Base-by-base conservation (phyloP, 495 filamentous ascomycete species). In the Penicillium parvum region DNA sequence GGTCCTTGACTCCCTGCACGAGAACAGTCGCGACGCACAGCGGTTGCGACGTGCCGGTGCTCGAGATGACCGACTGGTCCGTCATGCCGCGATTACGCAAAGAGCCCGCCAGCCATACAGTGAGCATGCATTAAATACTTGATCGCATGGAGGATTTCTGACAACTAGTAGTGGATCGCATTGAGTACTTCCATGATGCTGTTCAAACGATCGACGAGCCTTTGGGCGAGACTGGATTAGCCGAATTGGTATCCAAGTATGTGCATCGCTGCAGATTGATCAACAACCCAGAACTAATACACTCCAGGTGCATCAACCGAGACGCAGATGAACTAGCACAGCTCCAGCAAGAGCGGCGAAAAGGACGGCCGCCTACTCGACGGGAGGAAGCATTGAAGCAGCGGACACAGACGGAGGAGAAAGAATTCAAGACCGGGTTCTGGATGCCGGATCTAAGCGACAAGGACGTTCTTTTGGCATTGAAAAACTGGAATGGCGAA, bases 401-500 rank as follows among this genome's bases (percentile, higher is more conserved):
- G 53, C 78, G 80, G 33, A 81, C 85, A 33, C 72, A 74, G 14
- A 66, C 66, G 14, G 87, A 96, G 50, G 69, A 84, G 51, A 84
- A 84, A 56, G 92, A 98, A 67, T 85, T 87, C 49, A 74, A 79
- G 33, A 85, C 82, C 19, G 92, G 92, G 0, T 95, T 94, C 55
- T 87, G 82, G 76, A 60, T 84, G 49, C 84, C 84, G 1, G 78
- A 88, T 45, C 42, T 87, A 23, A 58, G 67, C 35, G 66, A 83
- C 32, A 50, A 53, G 34, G 66, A 74, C 29, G 83, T 77, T 44
- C 40, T 86, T 27, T 52, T 61, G 37, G 65, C 55, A 40, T 58
- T 88, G 43, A 60, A 61, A 47, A 46, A 55, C 7, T 88, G 84
- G 84, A 79, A 80, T 42, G 75, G 78, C 4, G 64, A 79, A 36